Base-by-base conservation (phyloP, 2,329 filamentous ascomycete genomes). In the Talaromyces amestolkiae region DNA sequence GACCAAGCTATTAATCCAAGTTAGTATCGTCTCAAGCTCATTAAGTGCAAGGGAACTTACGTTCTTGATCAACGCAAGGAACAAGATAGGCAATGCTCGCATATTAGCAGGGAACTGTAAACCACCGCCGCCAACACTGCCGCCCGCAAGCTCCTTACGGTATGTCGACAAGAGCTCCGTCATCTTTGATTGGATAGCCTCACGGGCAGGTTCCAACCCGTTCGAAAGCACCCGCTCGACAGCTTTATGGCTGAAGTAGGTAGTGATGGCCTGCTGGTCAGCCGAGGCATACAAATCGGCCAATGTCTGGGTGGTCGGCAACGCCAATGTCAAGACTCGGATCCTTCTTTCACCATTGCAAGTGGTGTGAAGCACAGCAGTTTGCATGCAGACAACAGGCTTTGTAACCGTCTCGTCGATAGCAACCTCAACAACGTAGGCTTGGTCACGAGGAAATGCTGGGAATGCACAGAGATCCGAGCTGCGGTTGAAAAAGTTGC, bases 401-500 rank as follows among this genome's bases (percentile, higher is more conserved):
- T 96, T 97, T 56, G 89, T 91, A 67, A 99, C 84, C 41, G 88
- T 95, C 81, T 99, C 95, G 72, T 99, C 95, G 70, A 99, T 98
- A 15, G 95, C 93, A 64, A 99, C 96, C 79, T 99, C 95, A 22
- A 99, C 94, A 51, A 98, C 95, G 75, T 98, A 98, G 69, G 91
- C 93, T 78, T 99, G 95, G 74, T 99, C 95, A 75, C 95, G 90
- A 37, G 95, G 95, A 83, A 99, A 98, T 0, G 95, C 93, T 1
- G 95, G 95, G 85, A 99, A 99, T 13, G 95, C 95, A 77, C 95
- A 98, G 37, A 99, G 87, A 80, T 99, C 95, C 17, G 93, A 97
- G 76, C 92, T 97, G 71, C 95, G 87, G 83, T 98, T 99, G 85
- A 99, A 99, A 81, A 99, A 99, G 82, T 99, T 99, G 71, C 95